A percentile compares a stretch with the other conserved stretches of the same genome.
These are phyloP conservation scores for Cordia subcordata DNA, from an alignment of 257 asterid species.

Conservation along the genomic window DNA sequence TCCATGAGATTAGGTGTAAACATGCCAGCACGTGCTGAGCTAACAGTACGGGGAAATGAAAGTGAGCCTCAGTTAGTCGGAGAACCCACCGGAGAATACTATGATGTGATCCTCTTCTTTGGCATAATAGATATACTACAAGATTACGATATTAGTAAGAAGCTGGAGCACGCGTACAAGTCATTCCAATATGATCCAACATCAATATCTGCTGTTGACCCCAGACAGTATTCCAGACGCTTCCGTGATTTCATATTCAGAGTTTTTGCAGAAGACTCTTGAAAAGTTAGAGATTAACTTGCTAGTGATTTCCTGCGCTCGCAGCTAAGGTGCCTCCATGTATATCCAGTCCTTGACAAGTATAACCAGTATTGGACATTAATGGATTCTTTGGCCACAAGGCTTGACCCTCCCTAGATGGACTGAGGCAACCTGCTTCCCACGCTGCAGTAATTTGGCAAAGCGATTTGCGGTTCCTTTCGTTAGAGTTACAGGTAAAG, in stretches of 20 bases:
- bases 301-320: not conserved
- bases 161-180: conserved; percentile 93
- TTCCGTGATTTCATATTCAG: conserved; percentile 71
- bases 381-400: conserved; percentile 1
- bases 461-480: not conserved
- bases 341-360: conserved; percentile 1
- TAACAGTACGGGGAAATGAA: conserved; percentile 44
- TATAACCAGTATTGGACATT: conserved; percentile 9
- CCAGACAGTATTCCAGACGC: conserved; percentile 74
- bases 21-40: conserved; percentile 73
- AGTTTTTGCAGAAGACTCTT: conserved; percentile 63
- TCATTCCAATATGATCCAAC: conserved; percentile 81
- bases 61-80: conserved; percentile 62
- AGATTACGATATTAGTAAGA: conserved; percentile 89
- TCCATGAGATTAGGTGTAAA: conserved; percentile 51
- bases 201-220: conserved; percentile 92
- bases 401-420: not conserved
- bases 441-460: conserved; percentile 6
- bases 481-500: conserved; percentile 26
- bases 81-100: conserved; percentile 74
- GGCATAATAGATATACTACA: conserved; percentile 88
- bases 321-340: conserved; percentile 9
- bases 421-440: conserved; percentile 8
- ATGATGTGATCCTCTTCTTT: conserved; percentile 68
- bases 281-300: conserved; percentile 13